Evolutionary conservation across 2,329 filamentous ascomycete genomes (phyloP).

Genomic region (Elsinoe necatrix): DNA sequence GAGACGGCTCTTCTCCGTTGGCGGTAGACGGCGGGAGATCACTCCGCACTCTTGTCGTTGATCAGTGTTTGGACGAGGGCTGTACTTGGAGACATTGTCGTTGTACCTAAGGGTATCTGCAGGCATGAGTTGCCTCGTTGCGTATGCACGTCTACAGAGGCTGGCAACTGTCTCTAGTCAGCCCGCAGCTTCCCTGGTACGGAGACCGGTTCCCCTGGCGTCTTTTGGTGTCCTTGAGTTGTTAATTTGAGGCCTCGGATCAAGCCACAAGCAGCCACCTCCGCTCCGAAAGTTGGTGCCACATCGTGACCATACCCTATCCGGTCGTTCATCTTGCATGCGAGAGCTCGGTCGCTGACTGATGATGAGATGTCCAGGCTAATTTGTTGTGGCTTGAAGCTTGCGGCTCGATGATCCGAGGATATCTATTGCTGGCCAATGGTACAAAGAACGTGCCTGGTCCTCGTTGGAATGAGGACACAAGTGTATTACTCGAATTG

Average conservation of each 20-base stretch:
- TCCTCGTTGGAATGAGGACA: not conserved
- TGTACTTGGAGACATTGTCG: conserved; percentile 7
- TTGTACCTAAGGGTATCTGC: not conserved
- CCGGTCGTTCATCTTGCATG: not conserved
- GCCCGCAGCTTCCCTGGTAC: not conserved
- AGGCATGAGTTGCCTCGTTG: not conserved
- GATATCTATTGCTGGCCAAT: conserved; percentile 10
- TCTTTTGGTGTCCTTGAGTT: not conserved
- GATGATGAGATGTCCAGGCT: not conserved
- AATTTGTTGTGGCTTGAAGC: conserved; percentile 1
- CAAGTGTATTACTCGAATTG: not conserved
- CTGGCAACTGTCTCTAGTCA: not conserved
- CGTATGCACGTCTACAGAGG: not conserved
- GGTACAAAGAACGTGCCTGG: conserved; percentile 8
- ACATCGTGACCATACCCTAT: conserved; percentile 9
- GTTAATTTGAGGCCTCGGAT: not conserved
- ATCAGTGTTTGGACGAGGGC: not conserved
- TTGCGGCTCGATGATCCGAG: conserved; percentile 12
- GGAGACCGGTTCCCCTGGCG: conserved; percentile 4
- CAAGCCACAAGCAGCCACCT: conserved; percentile 10
- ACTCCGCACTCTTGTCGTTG: conserved; percentile 1
- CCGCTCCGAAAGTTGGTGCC: not conserved
- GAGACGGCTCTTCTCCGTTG: conserved; percentile 11
- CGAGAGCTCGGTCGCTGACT: not conserved
- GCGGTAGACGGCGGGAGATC: conserved; percentile 12